phyloP scores from a whole-genome alignment of 345 rosid genomes.

The Arabis hirsuta region DNA sequence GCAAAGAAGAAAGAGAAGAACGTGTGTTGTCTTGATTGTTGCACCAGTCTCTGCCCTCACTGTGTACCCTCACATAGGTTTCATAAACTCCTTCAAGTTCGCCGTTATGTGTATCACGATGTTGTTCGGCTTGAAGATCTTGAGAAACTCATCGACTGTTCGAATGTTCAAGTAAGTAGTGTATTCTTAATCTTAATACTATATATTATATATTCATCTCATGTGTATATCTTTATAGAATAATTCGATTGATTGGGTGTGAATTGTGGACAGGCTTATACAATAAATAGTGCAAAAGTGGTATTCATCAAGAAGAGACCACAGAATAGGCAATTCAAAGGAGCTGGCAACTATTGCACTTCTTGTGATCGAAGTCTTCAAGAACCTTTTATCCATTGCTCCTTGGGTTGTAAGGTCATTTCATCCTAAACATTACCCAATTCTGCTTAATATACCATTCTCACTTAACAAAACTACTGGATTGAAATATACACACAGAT shows the following conservation, averaged over 20 bases:
- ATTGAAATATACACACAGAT: background rate
- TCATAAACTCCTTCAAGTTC: conserved; percentile 91
- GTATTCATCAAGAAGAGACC: conserved; percentile 97
- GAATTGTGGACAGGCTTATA: conserved; percentile 66
- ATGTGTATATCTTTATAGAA: background rate
- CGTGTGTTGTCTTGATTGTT: conserved; percentile 88
- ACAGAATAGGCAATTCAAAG: conserved; percentile 91
- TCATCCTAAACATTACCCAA: conserved; percentile 15
- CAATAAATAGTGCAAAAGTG: conserved; percentile 91
- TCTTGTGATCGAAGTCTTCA: conserved; percentile 97
- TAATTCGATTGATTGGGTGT: conserved; percentile 10
- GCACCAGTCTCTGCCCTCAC: conserved; percentile 91
- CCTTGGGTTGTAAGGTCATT: conserved; percentile 90
- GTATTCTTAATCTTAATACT: background rate
- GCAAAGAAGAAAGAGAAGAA: conserved; percentile 95
- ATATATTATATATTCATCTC: background rate
- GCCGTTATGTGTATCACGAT: conserved; percentile 95
- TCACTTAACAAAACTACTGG: background rate
- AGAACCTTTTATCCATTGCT: conserved; percentile 90
- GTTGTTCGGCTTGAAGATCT: conserved; percentile 96
- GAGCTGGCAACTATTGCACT: conserved; percentile 88
- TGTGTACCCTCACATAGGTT: conserved; percentile 85
- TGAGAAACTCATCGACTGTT: conserved; percentile 86
- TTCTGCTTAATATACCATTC: conserved; percentile 16
- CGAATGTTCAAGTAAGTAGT: conserved; percentile 77